Conservation (phyloP, 352 stramenopile genomes). For the Phytophthora cactorum region DNA sequence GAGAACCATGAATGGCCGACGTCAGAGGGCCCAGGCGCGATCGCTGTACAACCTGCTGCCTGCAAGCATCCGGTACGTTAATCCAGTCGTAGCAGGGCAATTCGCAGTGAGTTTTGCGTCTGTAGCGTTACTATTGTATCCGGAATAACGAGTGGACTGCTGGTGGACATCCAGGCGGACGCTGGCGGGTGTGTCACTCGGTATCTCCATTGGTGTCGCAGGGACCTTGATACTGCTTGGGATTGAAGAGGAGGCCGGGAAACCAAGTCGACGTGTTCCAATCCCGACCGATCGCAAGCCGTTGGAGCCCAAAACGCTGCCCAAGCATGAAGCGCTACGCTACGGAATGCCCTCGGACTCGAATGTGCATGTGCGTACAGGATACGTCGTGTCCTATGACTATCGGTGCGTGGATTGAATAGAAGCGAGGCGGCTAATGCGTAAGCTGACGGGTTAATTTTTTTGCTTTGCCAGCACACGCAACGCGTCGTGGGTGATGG, state of each 20-base stretch:
- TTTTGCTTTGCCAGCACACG: constrained; percentile 53
- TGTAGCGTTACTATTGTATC: not conserved
- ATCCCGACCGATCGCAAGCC: constrained; percentile 21
- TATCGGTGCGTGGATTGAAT: constrained; percentile 50
- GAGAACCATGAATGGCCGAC: constrained; percentile 36
- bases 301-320: constrained; percentile 21
- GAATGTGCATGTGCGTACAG: constrained; percentile 77
- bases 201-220: constrained; percentile 57
- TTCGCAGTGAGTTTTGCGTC: constrained; percentile 1
- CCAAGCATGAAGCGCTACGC: constrained; percentile 70
- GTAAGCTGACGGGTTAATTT: not conserved
- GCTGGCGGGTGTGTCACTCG: constrained; percentile 51
- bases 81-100: not conserved
- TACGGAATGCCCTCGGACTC: constrained; percentile 71
- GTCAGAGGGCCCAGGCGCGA: constrained; percentile 22
- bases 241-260: constrained; percentile 25
- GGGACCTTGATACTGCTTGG: constrained; percentile 51
- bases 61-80: constrained; percentile 40
- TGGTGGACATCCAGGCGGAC: constrained; percentile 41
- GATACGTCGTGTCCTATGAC: constrained; percentile 89
- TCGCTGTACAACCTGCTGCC: constrained; percentile 41
- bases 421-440: not conserved
- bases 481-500: constrained; percentile 88
- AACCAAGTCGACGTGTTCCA: constrained; percentile 10
- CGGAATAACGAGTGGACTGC: constrained; percentile 16